These are phyloP conservation scores for Exophiala aquamarina DNA, from an alignment of 2,329 filamentous ascomycete genomes.

Conservation along the genomic window DNA sequence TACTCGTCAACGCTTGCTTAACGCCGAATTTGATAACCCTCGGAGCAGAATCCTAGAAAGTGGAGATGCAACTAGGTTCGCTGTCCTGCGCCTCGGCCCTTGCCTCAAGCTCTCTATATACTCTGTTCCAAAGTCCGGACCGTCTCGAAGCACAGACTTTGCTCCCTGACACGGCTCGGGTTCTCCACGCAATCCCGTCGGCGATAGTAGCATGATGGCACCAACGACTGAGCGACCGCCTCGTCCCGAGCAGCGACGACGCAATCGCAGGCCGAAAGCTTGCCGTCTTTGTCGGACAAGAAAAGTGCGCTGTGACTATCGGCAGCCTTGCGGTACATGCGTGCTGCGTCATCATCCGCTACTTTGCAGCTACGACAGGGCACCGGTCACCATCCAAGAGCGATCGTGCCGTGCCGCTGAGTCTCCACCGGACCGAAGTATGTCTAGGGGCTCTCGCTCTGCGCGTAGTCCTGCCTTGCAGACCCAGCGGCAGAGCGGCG, in stretches of 20 bases:
- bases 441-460: background rate
- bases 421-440: background rate
- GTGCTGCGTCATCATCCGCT: constrained; percentile 1
- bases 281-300: constrained; percentile 3
- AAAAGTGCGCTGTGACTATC: constrained; percentile 5
- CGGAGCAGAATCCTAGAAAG: background rate
- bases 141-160: background rate
- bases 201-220: constrained; percentile 3
- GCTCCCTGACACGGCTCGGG: background rate
- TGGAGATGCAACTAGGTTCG: background rate
- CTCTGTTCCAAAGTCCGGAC: background rate
- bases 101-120: background rate
- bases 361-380: constrained; percentile 2
- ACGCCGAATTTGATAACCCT: background rate
- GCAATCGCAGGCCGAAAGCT: constrained; percentile 6
- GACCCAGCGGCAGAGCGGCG: background rate
- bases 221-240: constrained; percentile 1
- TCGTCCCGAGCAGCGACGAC: constrained; percentile 2
- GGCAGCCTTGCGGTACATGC: constrained; percentile 3
- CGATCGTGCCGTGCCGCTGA: background rate
- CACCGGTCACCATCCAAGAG: background rate
- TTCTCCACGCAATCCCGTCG: background rate
- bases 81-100: background rate
- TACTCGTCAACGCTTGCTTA: background rate
- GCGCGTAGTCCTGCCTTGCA: background rate